A percentile compares a stretch with the other conserved stretches of the same genome.
Conservation (phyloP, 1,284 basidiomycete genomes). For the Wallemia mellicola region DNA sequence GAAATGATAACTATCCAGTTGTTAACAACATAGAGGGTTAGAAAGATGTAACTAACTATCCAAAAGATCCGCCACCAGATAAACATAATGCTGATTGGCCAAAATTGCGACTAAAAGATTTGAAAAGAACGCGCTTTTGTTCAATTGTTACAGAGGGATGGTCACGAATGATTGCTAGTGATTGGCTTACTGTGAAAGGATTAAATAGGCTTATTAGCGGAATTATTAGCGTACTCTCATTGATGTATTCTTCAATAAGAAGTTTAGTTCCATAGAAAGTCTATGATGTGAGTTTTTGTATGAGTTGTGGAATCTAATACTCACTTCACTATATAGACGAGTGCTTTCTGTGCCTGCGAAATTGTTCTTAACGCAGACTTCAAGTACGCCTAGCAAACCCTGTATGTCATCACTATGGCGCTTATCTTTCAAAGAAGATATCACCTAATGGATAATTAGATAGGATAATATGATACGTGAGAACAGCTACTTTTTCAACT, state of each 20-base stretch:
- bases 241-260: conserved; percentile 28
- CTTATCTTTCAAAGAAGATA: conserved; percentile 29
- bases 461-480: not conserved
- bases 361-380: conserved; percentile 70
- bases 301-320: conserved; percentile 6
- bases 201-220: not conserved
- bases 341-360: conserved; percentile 83
- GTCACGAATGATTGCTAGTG: conserved; percentile 25
- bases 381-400: conserved; percentile 62
- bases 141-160: not conserved
- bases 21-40: not conserved
- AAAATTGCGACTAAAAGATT: conserved; percentile 26
- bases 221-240: conserved; percentile 22
- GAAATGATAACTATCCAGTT: conserved; percentile 32
- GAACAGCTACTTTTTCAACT: conserved; percentile 29
- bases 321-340: conserved; percentile 63
- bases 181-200: conserved; percentile 20
- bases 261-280: conserved; percentile 65
- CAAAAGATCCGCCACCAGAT: conserved; percentile 77
- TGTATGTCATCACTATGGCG: conserved; percentile 44
- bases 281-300: conserved; percentile 16
- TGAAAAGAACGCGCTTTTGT: not conserved
- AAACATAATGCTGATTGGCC: conserved; percentile 74
- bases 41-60: conserved; percentile 27
- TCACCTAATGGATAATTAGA: conserved; percentile 20